These are phyloP conservation scores for Aspergillus eucalypticola DNA, from an alignment of 2,329 filamentous ascomycete genomes.

Conservation along the genomic window DNA sequence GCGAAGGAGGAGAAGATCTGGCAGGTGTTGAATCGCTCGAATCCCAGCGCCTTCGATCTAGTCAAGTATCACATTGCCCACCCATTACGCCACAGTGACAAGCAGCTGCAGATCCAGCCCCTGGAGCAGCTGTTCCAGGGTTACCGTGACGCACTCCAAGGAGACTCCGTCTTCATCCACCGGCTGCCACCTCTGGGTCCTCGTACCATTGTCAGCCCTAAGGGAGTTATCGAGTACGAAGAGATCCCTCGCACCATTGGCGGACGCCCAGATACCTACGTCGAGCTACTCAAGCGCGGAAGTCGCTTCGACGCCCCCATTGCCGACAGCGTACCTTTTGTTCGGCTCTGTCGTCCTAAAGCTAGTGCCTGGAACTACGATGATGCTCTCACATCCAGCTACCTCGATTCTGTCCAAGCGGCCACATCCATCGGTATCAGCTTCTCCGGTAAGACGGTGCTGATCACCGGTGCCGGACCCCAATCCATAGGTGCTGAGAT, in stretches of 20 bases:
- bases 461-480: slow-evolving; percentile 8
- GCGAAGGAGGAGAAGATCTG: neutral
- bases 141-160: neutral
- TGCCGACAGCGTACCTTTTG: neutral
- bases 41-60: neutral
- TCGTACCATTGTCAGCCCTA: neutral
- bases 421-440: neutral
- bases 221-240: neutral
- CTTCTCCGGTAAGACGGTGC: slow-evolving; percentile 3
- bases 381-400: neutral
- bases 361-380: neutral
- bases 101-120: neutral
- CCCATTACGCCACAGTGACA: neutral
- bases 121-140: neutral
- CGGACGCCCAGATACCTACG: neutral
- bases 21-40: neutral
- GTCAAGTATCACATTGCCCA: neutral
- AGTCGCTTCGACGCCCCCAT: neutral
- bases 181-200: neutral
- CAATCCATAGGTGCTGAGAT: slow-evolving; percentile 4
- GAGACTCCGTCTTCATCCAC: neutral
- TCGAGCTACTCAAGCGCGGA: neutral
- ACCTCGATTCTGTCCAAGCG: neutral
- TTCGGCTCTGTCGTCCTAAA: neutral
- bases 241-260: neutral